A percentile compares a stretch with the other conserved stretches of the same genome.
phyloP scores from a whole-genome alignment of 2,329 filamentous ascomycete genomes.

The Chalaropsis ovoidea region DNA sequence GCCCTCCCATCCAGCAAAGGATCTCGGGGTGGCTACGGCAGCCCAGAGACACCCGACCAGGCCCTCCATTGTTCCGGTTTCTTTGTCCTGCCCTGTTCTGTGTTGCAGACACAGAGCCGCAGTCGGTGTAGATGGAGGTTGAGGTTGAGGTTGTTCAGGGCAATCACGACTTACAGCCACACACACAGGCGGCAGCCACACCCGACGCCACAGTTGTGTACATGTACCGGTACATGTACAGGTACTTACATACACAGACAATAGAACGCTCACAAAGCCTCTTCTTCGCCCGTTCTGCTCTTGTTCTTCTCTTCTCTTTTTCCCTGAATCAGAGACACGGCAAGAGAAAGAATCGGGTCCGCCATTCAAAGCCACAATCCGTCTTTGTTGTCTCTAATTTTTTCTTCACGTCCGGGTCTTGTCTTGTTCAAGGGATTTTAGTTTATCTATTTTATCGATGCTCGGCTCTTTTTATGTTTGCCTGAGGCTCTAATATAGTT shows the following conservation, averaged over 20 bases:
- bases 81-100: not conserved
- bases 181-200: not conserved
- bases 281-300: not conserved
- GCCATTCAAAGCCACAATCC: not conserved
- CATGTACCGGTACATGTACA: not conserved
- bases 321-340: not conserved
- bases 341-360: not conserved
- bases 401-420: slow-evolving; percentile 3
- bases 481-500: slow-evolving; percentile 3
- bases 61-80: not conserved
- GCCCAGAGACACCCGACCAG: not conserved
- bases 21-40: not conserved
- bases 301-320: not conserved
- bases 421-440: not conserved
- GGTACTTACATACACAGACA: not conserved
- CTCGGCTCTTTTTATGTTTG: not conserved
- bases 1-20: not conserved
- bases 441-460: not conserved
- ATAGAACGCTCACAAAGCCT: not conserved
- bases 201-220: not conserved
- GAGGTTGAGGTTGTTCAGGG: not conserved
- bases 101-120: no score
- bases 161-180: not conserved
- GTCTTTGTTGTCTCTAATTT: not conserved
- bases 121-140: not conserved